phyloP scores from a whole-genome alignment of 768 basidiomycete species.

The Mycena amicta region DNA sequence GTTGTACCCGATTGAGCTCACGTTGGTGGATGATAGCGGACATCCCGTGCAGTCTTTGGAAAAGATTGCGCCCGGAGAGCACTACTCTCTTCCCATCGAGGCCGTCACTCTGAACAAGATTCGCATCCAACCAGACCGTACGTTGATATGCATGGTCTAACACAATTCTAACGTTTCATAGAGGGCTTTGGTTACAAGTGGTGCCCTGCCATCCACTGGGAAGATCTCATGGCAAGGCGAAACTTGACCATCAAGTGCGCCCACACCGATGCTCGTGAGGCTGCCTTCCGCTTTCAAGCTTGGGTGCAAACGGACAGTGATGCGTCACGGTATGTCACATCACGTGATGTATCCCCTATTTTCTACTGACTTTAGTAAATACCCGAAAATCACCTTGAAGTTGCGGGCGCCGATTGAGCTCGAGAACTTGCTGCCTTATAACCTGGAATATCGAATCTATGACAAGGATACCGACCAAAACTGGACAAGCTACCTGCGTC shows the following conservation, averaged over 20 bases:
- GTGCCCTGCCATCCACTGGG: constrained; percentile 87
- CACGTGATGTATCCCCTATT: constrained; percentile 4
- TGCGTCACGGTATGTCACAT: constrained; percentile 50
- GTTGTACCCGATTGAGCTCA: constrained; percentile 89
- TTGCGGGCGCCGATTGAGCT: constrained; percentile 93
- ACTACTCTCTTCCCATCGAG: constrained; percentile 89
- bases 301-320: constrained; percentile 75
- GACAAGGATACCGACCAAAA: constrained; percentile 95
- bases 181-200: constrained; percentile 97
- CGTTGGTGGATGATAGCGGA: constrained; percentile 82
- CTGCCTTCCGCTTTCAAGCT: constrained; percentile 92
- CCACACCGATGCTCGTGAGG: constrained; percentile 77
- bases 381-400: constrained; percentile 82
- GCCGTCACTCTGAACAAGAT: constrained; percentile 81
- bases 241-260: constrained; percentile 83
- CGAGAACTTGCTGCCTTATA: constrained; percentile 93
- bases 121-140: constrained; percentile 90
- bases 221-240: constrained; percentile 74
- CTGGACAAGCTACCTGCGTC: constrained; percentile 90
- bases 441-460: constrained; percentile 93
- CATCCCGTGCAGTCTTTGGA: constrained; percentile 80
- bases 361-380: constrained; percentile 52
- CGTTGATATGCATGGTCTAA: constrained; percentile 37
- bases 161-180: constrained; percentile 33
- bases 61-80: constrained; percentile 89